Base-by-base conservation (phyloP, 2,329 filamentous ascomycete species). In the Nannizziopsis arthrosporioides region DNA sequence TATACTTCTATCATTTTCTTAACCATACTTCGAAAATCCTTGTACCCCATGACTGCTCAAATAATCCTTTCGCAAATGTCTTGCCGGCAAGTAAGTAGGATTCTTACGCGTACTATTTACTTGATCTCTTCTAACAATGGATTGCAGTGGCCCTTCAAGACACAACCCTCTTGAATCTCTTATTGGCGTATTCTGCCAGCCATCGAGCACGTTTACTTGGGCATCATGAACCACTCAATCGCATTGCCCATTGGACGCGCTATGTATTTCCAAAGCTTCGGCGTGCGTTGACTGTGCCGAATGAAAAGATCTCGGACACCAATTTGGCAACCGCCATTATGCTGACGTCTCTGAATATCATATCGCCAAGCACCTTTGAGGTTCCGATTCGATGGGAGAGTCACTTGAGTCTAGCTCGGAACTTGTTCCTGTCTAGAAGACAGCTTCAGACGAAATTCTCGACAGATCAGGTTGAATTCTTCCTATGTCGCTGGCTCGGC, bases 251-350 rank as follows among this genome's bases (percentile, higher is more conserved):
- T 35, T 92, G 84, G 82, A 84, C 92, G 19, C 75, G 83, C 58
- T 78, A 86, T 55, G 84, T 72, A 1, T 72, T 72, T 47, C 84
- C 84, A 0, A 77, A 79, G 12, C 73, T 93, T 15, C 77, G 84
- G 22, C 67, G 76, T 51, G 80, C 84, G 1, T 71, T 92, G 17
- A 72, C 75, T 50, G 74, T 80, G 47, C 73, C 75, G 0, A 71
- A 73, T 35, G 72, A 76, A 52, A 76, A 78, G 36, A 79, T 87
- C 9, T 82, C 83, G 0, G 81, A 87, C 55, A 77, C 78, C 12
- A 85, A 83, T 47, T 72, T 93, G 2, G 85, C 85, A 0, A 86
- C 85, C 0, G 83, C 85, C 6, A 88, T 93, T 53, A 88, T 92
- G 83, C 75, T 93, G 40, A 78, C 85, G 0, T 89, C 85, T 1